Base-by-base conservation (phyloP, 2,329 filamentous ascomycete species). In the Scedosporium apiospermum region DNA sequence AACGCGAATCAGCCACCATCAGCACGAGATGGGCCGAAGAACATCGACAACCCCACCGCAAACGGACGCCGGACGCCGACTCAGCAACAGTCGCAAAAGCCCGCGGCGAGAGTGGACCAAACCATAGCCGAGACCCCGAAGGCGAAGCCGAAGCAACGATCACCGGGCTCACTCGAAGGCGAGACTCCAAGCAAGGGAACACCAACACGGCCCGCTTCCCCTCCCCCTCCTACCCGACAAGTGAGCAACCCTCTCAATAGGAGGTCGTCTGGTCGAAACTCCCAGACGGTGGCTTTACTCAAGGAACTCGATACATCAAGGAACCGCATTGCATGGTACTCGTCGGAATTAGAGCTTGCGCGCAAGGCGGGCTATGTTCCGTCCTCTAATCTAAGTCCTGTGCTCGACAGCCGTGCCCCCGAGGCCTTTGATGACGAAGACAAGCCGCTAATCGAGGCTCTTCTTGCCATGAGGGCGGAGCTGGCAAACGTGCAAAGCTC, bases 281-380 rank as follows among this genome's bases (percentile, higher is more conserved):
- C 84, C 6, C 86, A 88, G 67, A 88, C 88, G 1, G 88, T 90
- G 65, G 87, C 89, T 0, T 74, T 97, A 12, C 80, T 91, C 14
- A 93, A 95, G 71, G 95, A 99, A 71, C 80, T 99, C 2, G 93
- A 99, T 71, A 82, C 86, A 7, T 83, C 88, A 3, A 90, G 91
- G 69, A 95, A 89, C 70, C 86, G 90, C 60, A 98, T 96, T 75
- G 93, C 93, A 0, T 99, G 95, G 95, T 97, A 96, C 74, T 91
- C 92, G 6, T 97, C 93, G 0, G 95, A 99, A 75, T 80, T 99
- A 57, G 91, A 96, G 63, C 79, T 99, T 66, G 96, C 95, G 6
- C 87, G 90, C 59, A 96, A 96, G 75, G 86, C 91, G 49, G 95
- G 95, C 4, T 99, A 98, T 70, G 82, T 86, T 6, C 84, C 90